Evolutionary conservation across 192 early-diverging fungal species (phyloP), one percentile per base, ranked within the genome.

Genomic region (Podila clonocystis): DNA sequence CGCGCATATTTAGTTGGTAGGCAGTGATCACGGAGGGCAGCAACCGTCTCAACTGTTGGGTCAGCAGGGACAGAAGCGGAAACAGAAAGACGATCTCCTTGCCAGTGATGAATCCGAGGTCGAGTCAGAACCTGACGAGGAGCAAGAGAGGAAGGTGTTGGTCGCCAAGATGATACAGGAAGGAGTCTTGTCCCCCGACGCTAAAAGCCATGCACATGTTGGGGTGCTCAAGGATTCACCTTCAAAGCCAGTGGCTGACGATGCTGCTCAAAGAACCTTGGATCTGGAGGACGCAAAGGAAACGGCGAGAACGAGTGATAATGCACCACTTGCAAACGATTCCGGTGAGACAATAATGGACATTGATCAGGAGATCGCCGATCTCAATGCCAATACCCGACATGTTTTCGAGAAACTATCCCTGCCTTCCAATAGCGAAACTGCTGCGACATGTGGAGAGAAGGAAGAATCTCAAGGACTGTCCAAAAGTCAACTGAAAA

Each of bases 41-140:
- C 52, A 55, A 9, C 6, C n/a, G 8, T 22, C 52, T 24, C 52
- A 55, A n/a, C 22, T 5, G 17, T n/a, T 17, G 8, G 8, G 24
- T 24, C n/a, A 26, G 9, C 20, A 12, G 8, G 52, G 52, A 55
- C 24, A 24, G 17, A 55, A 55, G 12, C 52, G 52, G 24, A 55
- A 55, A 55, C 52, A 55, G 8, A 55, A 5, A 26, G 52, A 55
- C 9, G 52, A 55, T 55, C 24, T 55, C n/a, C 52, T 52, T 52
- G 30, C 41, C 20, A 31, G 52, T n/a, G 65, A 67, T 22, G 65
- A 67, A 9, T 58, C 65, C 13, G 65, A 67, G 50, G 26, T 48
- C 29, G 65, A 67, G 20, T 28, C 26, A 33, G 26, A 33, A 61
- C 59, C 59, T 12, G 59, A 55, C 7, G 52, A 55, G 17, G 52